Conservation (phyloP, 257 asterid genomes). For the Buddleja alternifolia region DNA sequence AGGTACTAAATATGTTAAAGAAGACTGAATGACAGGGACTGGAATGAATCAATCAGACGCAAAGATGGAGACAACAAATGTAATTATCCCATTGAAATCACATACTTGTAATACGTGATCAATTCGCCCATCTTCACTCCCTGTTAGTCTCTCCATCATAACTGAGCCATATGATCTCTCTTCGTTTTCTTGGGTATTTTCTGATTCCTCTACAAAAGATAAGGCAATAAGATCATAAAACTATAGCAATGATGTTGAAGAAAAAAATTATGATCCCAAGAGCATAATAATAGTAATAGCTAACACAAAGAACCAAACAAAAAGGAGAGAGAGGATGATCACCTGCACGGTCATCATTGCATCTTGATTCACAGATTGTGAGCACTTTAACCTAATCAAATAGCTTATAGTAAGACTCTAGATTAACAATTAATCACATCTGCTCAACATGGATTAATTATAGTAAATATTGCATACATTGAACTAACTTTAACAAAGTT, state of each 20-base stretch:
- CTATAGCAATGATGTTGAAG: background rate
- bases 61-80: no score
- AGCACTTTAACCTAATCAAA: constrained; percentile 78
- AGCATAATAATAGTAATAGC: constrained; percentile 9
- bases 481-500: background rate
- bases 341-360: constrained; percentile 58
- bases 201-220: constrained; percentile 63
- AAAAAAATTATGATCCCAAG: background rate
- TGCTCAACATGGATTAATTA: constrained; percentile 4
- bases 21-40: no score
- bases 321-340: constrained; percentile 25
- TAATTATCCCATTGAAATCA: background rate
- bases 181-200: constrained; percentile 48
- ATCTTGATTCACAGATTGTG: constrained; percentile 76
- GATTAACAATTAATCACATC: constrained; percentile 1
- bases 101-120: constrained; percentile 94
- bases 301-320: background rate
- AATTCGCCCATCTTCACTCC: constrained; percentile 73
- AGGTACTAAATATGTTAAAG: no score
- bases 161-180: constrained; percentile 86
- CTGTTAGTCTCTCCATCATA: constrained; percentile 85
- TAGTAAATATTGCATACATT: background rate
- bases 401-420: constrained; percentile 27
- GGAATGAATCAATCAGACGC: no score
- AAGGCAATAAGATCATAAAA: constrained; percentile 1